Conservation (phyloP, 495 filamentous ascomycete genomes). For the Beverwykella pulmonaria region DNA sequence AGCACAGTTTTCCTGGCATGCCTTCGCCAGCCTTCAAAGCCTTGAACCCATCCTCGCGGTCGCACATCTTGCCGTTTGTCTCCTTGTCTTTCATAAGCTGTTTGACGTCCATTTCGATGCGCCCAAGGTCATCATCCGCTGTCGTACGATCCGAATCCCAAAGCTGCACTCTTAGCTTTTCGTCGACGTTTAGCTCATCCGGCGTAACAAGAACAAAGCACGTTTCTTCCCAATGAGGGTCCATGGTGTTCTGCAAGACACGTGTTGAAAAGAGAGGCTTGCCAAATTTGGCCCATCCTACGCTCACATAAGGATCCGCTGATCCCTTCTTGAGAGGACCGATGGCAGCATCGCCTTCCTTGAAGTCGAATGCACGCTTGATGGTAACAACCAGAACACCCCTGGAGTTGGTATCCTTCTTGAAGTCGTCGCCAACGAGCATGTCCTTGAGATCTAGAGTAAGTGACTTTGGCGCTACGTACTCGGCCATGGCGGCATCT, state of each 20-base stretch:
- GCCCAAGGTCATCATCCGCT: conserved; percentile 73
- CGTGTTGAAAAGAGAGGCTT: conserved; percentile 66
- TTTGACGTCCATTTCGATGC: conserved; percentile 67
- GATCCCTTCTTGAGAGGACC: conserved; percentile 59
- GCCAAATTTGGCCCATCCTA: conserved; percentile 75
- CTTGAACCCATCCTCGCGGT: conserved; percentile 61
- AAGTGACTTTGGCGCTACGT: conserved; percentile 72
- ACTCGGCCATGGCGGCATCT: conserved; percentile 68
- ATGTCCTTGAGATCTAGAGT: conserved; percentile 74
- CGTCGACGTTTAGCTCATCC: conserved; percentile 72
- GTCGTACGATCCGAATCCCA: conserved; percentile 72
- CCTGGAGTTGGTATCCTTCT: conserved; percentile 66
- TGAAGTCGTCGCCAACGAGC: conserved; percentile 74
- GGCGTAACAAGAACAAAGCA: conserved; percentile 65
- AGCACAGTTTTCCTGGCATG: conserved; percentile 70
- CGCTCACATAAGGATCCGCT: conserved; percentile 68
- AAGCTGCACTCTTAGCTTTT: conserved; percentile 65
- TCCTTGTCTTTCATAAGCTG: conserved; percentile 59
- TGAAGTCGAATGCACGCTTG: conserved; percentile 65
- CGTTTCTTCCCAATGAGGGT: conserved; percentile 71
- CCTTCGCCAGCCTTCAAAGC: conserved; percentile 62
- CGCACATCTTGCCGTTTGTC: conserved; percentile 57
- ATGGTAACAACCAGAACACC: conserved; percentile 68
- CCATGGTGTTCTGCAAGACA: conserved; percentile 63
- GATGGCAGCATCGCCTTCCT: conserved; percentile 64